Evolutionary conservation across 306 rosid genomes (phyloP).

Genomic region (Prunus dulcis): DNA sequence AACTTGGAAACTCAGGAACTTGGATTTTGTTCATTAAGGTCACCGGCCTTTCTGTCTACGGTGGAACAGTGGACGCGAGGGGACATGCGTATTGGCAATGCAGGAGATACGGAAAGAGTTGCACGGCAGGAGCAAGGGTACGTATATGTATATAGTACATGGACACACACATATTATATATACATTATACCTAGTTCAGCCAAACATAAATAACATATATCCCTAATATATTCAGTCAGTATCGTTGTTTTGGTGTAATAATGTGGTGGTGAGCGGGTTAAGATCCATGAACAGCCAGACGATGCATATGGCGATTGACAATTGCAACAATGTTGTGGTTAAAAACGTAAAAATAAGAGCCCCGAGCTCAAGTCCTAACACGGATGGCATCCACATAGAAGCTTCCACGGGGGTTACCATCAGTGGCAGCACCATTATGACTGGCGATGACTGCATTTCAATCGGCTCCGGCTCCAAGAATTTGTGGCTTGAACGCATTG

Average conservation of each 20-base stretch:
- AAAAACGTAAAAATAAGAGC: conserved; percentile 38
- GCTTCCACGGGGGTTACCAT: conserved; percentile 32
- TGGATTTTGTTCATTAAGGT: conserved; percentile 27
- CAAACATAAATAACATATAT: background rate
- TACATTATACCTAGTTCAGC: too few species aligned
- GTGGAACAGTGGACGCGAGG: conserved; percentile 13
- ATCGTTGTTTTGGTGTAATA: conserved; percentile 39
- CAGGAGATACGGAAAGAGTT: conserved; percentile 10
- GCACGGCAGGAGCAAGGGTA: conserved; percentile 23
- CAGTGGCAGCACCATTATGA: conserved; percentile 26
- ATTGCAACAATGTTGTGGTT: conserved; percentile 33
- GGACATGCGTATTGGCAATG: conserved; percentile 19
- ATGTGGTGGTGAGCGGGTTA: conserved; percentile 39
- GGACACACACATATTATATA: too few species aligned
- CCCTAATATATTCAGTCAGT: conserved; percentile 26
- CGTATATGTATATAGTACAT: background rate
- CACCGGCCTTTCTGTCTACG: conserved; percentile 9
- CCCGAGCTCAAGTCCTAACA: conserved; percentile 50
- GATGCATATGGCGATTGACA: conserved; percentile 35
- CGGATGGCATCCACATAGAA: conserved; percentile 54
- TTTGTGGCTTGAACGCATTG: conserved; percentile 40
- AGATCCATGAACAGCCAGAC: conserved; percentile 41
- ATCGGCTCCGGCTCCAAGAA: conserved; percentile 35
- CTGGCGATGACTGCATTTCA: conserved; percentile 62
- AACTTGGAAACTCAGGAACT: conserved; percentile 13